Evolutionary conservation across 495 filamentous ascomycete species (phyloP).

Genomic region (Daldinia concentrica): DNA sequence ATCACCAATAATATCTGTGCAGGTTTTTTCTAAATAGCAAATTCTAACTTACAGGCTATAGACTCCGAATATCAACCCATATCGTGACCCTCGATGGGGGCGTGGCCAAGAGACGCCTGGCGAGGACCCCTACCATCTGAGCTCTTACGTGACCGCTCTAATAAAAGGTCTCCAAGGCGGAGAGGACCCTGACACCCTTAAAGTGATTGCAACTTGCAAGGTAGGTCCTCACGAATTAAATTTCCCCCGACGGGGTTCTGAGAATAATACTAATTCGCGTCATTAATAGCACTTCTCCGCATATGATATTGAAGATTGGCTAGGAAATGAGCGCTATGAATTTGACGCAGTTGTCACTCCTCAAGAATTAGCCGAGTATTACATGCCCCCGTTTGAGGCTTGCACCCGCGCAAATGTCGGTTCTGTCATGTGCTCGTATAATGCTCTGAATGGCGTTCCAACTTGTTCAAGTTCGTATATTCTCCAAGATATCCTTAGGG

Average conservation of each 20-base stretch:
- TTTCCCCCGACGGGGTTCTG: not conserved
- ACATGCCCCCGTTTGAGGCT: conserved; percentile 58
- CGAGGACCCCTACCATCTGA: conserved; percentile 66
- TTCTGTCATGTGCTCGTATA: conserved; percentile 69
- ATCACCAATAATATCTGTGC: not conserved
- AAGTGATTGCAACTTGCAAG: conserved; percentile 65
- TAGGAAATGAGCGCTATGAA: conserved; percentile 59
- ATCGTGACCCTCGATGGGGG: conserved; percentile 68
- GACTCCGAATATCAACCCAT: conserved; percentile 71
- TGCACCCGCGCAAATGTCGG: conserved; percentile 61
- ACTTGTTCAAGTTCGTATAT: conserved; percentile 63
- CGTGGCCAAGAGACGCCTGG: conserved; percentile 69
- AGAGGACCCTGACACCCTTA: conserved; percentile 48
- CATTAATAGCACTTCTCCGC: conserved; percentile 61
- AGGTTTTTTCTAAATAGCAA: not conserved
- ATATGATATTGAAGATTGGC: conserved; percentile 68
- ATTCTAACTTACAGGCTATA: conserved; percentile 6
- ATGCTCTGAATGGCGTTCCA: conserved; percentile 66
- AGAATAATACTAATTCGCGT: conserved; percentile 2
- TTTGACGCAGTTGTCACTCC: conserved; percentile 62
- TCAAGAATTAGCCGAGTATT: conserved; percentile 66
- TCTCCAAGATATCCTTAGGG: conserved; percentile 65
- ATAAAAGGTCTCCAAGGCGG: conserved; percentile 68
- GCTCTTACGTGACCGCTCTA: conserved; percentile 63
- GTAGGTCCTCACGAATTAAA: conserved; percentile 5